phyloP scores from a whole-genome alignment of 768 basidiomycete species.

The Kwoniella botswanensis region DNA sequence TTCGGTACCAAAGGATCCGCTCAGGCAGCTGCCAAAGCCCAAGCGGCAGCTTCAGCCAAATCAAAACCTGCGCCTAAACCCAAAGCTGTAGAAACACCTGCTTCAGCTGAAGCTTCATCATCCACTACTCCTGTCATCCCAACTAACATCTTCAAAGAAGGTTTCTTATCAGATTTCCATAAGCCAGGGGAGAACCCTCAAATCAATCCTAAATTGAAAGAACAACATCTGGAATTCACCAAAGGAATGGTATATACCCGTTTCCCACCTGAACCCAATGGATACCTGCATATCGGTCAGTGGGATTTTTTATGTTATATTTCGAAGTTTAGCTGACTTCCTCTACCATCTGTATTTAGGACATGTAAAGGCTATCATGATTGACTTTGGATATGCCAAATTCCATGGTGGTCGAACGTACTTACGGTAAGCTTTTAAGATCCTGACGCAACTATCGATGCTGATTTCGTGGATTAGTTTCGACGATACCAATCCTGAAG shows the following conservation, averaged over 20 bases:
- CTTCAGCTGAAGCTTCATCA: constrained; percentile 54
- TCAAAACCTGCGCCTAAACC: constrained; percentile 26
- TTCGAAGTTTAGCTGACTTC: not conserved
- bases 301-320: not conserved
- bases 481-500: constrained; percentile 98
- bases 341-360: constrained; percentile 59
- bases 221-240: constrained; percentile 79
- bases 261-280: constrained; percentile 98
- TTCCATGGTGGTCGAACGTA: constrained; percentile 91
- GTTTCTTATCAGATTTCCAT: constrained; percentile 89
- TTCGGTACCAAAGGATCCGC: constrained; percentile 54
- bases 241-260: constrained; percentile 87
- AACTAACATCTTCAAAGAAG: constrained; percentile 82
- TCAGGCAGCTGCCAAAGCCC: constrained; percentile 42
- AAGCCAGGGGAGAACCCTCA: constrained; percentile 94
- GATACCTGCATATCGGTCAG: constrained; percentile 71
- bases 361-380: constrained; percentile 97
- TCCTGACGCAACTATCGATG: not conserved
- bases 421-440: constrained; percentile 63
- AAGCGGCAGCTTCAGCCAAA: constrained; percentile 38
- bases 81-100: constrained; percentile 21
- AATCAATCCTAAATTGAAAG: constrained; percentile 73
- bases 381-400: constrained; percentile 98
- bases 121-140: constrained; percentile 53
- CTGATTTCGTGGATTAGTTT: constrained; percentile 60